phyloP scores from a whole-genome alignment of 306 rosid genomes.

The Gastrolobium villosum region DNA sequence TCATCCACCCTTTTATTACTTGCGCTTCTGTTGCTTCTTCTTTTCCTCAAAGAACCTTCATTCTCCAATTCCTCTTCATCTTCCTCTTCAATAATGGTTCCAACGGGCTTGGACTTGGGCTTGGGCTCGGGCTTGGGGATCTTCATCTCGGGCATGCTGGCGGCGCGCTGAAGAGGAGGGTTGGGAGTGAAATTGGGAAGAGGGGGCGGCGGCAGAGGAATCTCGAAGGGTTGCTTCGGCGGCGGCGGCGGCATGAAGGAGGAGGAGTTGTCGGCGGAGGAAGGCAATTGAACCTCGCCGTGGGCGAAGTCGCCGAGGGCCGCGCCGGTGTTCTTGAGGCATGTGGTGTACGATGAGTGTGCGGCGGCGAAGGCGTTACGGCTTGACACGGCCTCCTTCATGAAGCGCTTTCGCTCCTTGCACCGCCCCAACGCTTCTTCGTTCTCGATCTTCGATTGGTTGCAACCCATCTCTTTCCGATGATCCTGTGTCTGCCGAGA shows the following conservation, averaged over 20 bases:
- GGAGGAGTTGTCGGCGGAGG: neutral
- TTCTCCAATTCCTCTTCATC: constrained; percentile 70
- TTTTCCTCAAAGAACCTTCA: constrained; percentile 52
- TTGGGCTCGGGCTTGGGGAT: constrained; percentile 44
- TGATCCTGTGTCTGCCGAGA: neutral
- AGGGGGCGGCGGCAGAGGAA: constrained; percentile 73
- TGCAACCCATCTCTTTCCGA: constrained; percentile 74
- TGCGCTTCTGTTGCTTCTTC: constrained; percentile 41
- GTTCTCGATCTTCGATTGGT: constrained; percentile 95
- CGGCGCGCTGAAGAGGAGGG: constrained; percentile 72
- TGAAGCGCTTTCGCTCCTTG: constrained; percentile 78
- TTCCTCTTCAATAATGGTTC: constrained; percentile 56
- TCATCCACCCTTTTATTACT: constrained; percentile 45
- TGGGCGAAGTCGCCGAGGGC: constrained; percentile 83
- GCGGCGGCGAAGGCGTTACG: constrained; percentile 96
- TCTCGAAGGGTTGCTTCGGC: constrained; percentile 44
- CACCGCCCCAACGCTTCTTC: constrained; percentile 91
- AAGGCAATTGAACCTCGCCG: constrained; percentile 60
- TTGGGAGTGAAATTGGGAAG: constrained; percentile 50
- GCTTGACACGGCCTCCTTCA: constrained; percentile 75
- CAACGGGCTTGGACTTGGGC: constrained; percentile 39
- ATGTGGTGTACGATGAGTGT: constrained; percentile 74
- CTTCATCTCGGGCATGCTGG: constrained; percentile 80
- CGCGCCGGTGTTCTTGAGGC: constrained; percentile 86
- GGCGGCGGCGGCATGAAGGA: constrained; percentile 1